Percentiles rank a stretch among this genome's conserved stretches.
Evolutionary conservation across 2,329 filamentous ascomycete species (phyloP).

Genomic region (Sporothrix schenckii): DNA sequence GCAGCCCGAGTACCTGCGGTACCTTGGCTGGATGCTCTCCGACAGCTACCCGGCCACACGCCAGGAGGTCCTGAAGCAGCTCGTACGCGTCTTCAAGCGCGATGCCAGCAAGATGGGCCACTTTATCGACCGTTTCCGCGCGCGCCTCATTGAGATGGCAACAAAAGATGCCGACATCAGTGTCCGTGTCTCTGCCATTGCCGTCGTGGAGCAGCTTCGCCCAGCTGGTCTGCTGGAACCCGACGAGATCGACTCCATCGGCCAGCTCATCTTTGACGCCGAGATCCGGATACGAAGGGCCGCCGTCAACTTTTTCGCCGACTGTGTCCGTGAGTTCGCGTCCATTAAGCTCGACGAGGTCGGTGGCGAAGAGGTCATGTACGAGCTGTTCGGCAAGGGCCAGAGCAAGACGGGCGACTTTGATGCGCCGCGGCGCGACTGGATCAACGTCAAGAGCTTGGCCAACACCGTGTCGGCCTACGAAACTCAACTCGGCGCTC

Average conservation of each 20-base stretch:
- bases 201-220: conserved; percentile 79
- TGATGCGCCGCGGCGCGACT: conserved; percentile 74
- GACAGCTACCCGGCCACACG: conserved; percentile 75
- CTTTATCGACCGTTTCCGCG: conserved; percentile 90
- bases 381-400: conserved; percentile 71
- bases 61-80: conserved; percentile 82
- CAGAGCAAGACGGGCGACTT: conserved; percentile 69
- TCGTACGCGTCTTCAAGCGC: conserved; percentile 76
- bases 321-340: conserved; percentile 80
- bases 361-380: conserved; percentile 74
- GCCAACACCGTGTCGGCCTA: conserved; percentile 82
- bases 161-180: conserved; percentile 78
- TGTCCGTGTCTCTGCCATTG: conserved; percentile 78
- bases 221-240: conserved; percentile 86
- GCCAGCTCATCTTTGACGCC: conserved; percentile 84
- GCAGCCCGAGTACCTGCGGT: conserved; percentile 85
- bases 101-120: conserved; percentile 82
- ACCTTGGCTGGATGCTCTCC: conserved; percentile 93
- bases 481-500: conserved; percentile 65
- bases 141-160: conserved; percentile 89
- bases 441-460: conserved; percentile 90
- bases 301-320: conserved; percentile 86
- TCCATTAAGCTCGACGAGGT: conserved; percentile 80
- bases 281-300: conserved; percentile 84
- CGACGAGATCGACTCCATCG: conserved; percentile 85